Percentiles rank a stretch among this genome's conserved stretches.
These are phyloP conservation scores for Hymenoscyphus occultus DNA, from an alignment of 2,329 filamentous ascomycete species.

Conservation along the genomic window DNA sequence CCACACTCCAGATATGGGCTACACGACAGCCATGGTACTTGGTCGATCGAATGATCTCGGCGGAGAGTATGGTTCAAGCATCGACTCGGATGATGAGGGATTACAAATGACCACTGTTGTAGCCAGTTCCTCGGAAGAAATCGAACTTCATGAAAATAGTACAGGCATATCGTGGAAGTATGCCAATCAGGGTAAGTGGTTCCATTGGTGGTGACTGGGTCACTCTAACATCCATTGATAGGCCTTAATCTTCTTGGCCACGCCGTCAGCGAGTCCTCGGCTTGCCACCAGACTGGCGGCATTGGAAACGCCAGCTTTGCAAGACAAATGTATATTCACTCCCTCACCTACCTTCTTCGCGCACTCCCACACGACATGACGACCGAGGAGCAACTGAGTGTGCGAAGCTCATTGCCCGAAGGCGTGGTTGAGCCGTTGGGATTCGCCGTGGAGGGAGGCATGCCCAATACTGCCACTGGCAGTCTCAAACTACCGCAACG, in stretches of 20 bases:
- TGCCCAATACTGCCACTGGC: neutral
- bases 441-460: slow-evolving; percentile 15
- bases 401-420: slow-evolving; percentile 50
- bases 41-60: slow-evolving; percentile 13
- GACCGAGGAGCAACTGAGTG: slow-evolving; percentile 49
- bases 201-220: neutral
- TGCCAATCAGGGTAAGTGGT: slow-evolving; percentile 45
- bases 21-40: slow-evolving; percentile 27
- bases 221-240: slow-evolving; percentile 25
- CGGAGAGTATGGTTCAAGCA: slow-evolving; percentile 18
- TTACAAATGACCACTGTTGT: slow-evolving; percentile 4
- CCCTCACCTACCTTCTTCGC: slow-evolving; percentile 60
- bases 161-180: slow-evolving; percentile 50
- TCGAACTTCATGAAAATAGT: slow-evolving; percentile 25
- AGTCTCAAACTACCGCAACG: slow-evolving; percentile 18
- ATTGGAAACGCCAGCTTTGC: slow-evolving; percentile 46
- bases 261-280: slow-evolving; percentile 44
- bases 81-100: slow-evolving; percentile 25
- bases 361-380: slow-evolving; percentile 58
- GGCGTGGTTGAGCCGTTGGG: slow-evolving; percentile 28
- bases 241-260: slow-evolving; percentile 47
- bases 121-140: slow-evolving; percentile 5
- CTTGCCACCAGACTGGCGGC: slow-evolving; percentile 29
- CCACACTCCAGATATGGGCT: slow-evolving; percentile 28
- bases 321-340: slow-evolving; percentile 62